Evolutionary conservation across 2,329 filamentous ascomycete genomes (phyloP).

Genomic region (Pseudopithomyces maydicus): DNA sequence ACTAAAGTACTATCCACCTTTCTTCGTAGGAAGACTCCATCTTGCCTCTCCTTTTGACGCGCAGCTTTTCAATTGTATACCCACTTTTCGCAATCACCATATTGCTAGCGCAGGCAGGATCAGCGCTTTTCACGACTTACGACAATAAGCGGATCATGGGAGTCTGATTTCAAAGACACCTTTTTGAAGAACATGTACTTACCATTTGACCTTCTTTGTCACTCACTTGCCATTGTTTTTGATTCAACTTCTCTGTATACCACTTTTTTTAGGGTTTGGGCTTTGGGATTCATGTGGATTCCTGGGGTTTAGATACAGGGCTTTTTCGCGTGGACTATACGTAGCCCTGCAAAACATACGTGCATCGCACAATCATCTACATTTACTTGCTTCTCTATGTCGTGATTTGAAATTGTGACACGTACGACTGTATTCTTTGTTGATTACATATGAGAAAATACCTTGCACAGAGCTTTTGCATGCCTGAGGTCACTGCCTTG

Average conservation of each 20-base stretch:
- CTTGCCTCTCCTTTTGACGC: constrained; percentile 23
- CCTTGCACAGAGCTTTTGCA: no score
- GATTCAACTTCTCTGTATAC: constrained; percentile 31
- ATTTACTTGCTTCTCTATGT: background rate
- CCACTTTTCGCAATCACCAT: constrained; percentile 25
- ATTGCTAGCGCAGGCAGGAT: constrained; percentile 46
- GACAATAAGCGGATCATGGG: constrained; percentile 36
- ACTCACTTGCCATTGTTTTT: constrained; percentile 20
- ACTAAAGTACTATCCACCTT: constrained; percentile 12
- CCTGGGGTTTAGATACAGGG: constrained; percentile 20
- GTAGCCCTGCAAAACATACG: constrained; percentile 15
- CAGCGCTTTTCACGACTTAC: constrained; percentile 48
- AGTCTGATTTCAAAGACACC: constrained; percentile 10
- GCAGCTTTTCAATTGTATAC: constrained; percentile 34
- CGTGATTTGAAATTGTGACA: background rate
- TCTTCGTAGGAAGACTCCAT: constrained; percentile 20
- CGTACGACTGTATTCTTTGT: background rate
- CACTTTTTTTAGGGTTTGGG: constrained; percentile 21
- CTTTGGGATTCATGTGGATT: constrained; percentile 1
- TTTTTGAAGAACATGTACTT: constrained; percentile 20
- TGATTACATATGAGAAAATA: no score
- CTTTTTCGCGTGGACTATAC: constrained; percentile 18
- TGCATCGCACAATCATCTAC: background rate
- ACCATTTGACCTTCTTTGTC: constrained; percentile 29
- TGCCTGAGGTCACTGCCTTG: no score